Evolutionary conservation across 2,329 filamentous ascomycete species (phyloP).

Genomic region (Penicillium frequentans): DNA sequence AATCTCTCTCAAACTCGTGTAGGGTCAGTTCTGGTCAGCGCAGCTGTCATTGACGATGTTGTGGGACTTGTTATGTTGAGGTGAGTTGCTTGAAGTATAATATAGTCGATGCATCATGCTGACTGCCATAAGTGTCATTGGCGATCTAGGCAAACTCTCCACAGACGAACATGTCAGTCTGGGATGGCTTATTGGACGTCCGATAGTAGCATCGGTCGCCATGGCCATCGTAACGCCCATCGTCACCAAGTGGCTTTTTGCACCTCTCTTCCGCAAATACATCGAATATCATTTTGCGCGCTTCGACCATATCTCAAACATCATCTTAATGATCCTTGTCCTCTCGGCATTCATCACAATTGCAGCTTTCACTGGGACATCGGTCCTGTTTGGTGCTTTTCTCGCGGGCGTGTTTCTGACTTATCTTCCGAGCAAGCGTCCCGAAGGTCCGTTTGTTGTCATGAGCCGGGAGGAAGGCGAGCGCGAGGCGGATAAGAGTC

Average conservation of each 20-base stretch:
- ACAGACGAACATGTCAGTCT: conserved; percentile 25
- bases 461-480: conserved; percentile 37
- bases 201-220: conserved; percentile 39
- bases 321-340: conserved; percentile 37
- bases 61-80: conserved; percentile 43
- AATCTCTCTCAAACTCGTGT: conserved; percentile 46
- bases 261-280: conserved; percentile 37
- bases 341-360: conserved; percentile 34
- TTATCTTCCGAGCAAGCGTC: conserved; percentile 37
- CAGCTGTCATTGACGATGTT: conserved; percentile 50
- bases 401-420: conserved; percentile 38
- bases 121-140: conserved; percentile 31
- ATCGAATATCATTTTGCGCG: conserved; percentile 35
- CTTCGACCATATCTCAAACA: conserved; percentile 35
- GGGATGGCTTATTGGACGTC: conserved; percentile 40
- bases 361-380: conserved; percentile 39
- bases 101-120: neutral
- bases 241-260: conserved; percentile 41
- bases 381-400: conserved; percentile 41
- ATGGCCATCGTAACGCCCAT: conserved; percentile 38
- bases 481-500: conserved; percentile 32
- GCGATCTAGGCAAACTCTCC: conserved; percentile 26
- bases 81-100: conserved; percentile 4
- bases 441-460: conserved; percentile 38
- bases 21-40: conserved; percentile 47